Base-by-base conservation (phyloP, 2,329 filamentous ascomycete genomes). In the Myriangium duriaei region DNA sequence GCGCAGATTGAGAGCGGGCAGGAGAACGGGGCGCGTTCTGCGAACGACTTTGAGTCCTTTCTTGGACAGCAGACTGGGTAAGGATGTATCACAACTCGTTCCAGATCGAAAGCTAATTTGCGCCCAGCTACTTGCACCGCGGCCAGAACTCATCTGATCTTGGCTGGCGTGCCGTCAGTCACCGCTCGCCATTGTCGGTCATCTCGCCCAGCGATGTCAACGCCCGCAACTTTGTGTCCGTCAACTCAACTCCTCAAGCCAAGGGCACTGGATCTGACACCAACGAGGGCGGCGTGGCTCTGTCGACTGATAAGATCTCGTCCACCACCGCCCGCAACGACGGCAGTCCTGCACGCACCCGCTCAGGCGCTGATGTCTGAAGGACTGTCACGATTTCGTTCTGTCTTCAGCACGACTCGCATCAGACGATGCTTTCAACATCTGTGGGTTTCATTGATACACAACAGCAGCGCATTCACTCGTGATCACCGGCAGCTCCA, bases 31-130 rank as follows among this genome's bases (percentile, higher is more conserved):
- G 41, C 47, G 21, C 45, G 46, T 34, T 37, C 43, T 37, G 37
- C 41, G 40, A 57, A 57, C 42, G 57, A 60, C 43, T 59, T 60
- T 37, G 55, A 59, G 42, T 51, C 53, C 39, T 59, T 55, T 44
- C 48, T 60, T 34, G 50, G 50, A 38, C 51, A 49, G 32, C 45
- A 46, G 11, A 41, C 53, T 26, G 43, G 44, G 44, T 43, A 32
- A 33, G 40, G 32, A 9, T 11, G 4, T 26, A 17, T n/a, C 10
- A 31, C 3, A 19, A 9, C 16, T 15, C 18, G 14, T 19, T 7
- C 15, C 11, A 16, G 13, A 32, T 18, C 4, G 13, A 30, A 13
- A 7, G 16, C n/a, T 16, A 17, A 28, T 31, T 10, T 16, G 9
- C 14, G 9, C 11, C 17, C 32, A 19, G 24, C 31, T 30, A 34